phyloP scores from a whole-genome alignment of 257 asterid genomes.

The Solanum chaucha region DNA sequence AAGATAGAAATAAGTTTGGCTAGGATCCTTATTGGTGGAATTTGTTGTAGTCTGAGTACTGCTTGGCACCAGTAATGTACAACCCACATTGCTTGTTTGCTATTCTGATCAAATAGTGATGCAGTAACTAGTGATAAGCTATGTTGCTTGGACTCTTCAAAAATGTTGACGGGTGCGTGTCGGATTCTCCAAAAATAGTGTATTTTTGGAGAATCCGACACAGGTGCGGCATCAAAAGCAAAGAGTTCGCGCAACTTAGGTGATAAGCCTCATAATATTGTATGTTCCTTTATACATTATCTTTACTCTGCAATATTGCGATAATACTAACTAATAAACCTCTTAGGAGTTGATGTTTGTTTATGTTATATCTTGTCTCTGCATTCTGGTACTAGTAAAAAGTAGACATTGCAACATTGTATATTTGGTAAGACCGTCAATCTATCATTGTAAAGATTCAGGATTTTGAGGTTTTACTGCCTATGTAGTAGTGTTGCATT shows the following conservation, averaged over 20 bases:
- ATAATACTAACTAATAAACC: background rate
- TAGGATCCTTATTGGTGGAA: background rate
- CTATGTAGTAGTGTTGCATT: background rate
- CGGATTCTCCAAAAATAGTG: background rate
- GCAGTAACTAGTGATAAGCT: background rate
- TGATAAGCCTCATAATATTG: background rate
- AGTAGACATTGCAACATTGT: background rate
- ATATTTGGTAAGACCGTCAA: background rate
- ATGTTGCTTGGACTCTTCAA: background rate
- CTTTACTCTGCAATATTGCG: background rate
- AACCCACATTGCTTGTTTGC: background rate
- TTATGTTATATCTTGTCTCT: background rate
- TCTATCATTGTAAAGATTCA: background rate
- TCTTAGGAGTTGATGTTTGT: background rate
- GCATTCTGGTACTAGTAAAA: background rate
- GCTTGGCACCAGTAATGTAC: background rate
- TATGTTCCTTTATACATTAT: background rate
- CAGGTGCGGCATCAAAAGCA: background rate
- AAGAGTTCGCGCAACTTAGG: rapidly evolving
- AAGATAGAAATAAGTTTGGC: background rate
- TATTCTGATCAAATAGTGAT: background rate
- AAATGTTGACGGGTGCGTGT: background rate
- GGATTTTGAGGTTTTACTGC: background rate
- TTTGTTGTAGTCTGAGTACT: background rate
- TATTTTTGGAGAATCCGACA: too few species aligned